Conservation (phyloP, 2,329 filamentous ascomycete genomes). For the Cladophialophora immunda region DNA sequence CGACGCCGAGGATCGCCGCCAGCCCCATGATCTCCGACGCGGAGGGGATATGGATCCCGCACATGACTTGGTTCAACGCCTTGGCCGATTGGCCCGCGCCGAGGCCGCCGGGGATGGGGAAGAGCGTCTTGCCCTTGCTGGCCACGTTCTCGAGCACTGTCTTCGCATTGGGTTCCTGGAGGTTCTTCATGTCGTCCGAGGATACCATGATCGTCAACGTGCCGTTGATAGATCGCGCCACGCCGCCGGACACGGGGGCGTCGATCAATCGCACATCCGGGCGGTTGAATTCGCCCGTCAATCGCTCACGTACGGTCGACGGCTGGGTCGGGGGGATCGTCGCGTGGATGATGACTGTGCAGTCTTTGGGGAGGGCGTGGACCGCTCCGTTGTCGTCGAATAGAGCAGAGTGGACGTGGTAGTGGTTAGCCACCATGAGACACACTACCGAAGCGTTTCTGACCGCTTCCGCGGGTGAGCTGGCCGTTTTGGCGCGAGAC, state of each 20-base stretch:
- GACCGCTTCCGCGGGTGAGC: constrained; percentile 68
- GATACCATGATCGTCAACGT: constrained; percentile 80
- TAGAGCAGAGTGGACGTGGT: constrained; percentile 72
- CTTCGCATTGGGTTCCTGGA: constrained; percentile 61
- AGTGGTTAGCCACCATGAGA: constrained; percentile 78
- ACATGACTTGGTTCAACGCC: constrained; percentile 70
- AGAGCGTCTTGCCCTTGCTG: constrained; percentile 65
- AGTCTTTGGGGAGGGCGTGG: constrained; percentile 62
- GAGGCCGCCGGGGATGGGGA: constrained; percentile 67
- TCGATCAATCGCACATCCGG: constrained; percentile 74
- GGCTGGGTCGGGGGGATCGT: constrained; percentile 75
- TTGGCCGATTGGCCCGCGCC: constrained; percentile 70
- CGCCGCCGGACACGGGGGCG: constrained; percentile 76
- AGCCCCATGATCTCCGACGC: constrained; percentile 69
- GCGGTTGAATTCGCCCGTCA: constrained; percentile 62
- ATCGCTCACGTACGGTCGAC: constrained; percentile 65
- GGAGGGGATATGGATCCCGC: constrained; percentile 69
- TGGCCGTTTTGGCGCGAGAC: constrained; percentile 69
- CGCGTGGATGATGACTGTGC: constrained; percentile 72
- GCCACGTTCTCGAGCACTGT: constrained; percentile 71
- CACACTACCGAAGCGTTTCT: constrained; percentile 37
- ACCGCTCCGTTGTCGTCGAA: constrained; percentile 64
- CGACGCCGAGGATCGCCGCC: constrained; percentile 64
- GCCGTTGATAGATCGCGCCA: constrained; percentile 72
- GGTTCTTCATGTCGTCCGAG: constrained; percentile 61